Conservation (phyloP, 75 land plant genomes). For the Larix kaempferi region DNA sequence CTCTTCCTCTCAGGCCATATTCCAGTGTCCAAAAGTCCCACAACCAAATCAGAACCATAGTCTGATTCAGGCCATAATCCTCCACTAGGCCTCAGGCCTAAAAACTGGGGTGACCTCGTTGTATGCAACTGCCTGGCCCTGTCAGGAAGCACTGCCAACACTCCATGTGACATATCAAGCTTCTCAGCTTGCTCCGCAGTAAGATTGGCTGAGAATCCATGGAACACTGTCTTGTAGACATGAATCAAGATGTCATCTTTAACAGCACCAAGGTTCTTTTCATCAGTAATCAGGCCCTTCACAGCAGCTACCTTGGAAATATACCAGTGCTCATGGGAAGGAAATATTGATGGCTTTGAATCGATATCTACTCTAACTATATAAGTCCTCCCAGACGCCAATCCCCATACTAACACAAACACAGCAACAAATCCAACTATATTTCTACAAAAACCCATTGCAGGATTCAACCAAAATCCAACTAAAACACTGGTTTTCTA, state of each 20-base stretch:
- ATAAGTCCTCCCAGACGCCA: not conserved
- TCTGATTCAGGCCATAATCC: constrained; percentile 87
- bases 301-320: not conserved
- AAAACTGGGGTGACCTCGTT: constrained; percentile 90
- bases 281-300: constrained; percentile 1
- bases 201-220: constrained; percentile 75
- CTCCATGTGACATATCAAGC: constrained; percentile 36
- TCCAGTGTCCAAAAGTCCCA: constrained; percentile 90
- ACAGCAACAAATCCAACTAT: not conserved
- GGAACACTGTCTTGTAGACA: constrained; percentile 65
- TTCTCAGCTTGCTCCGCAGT: constrained; percentile 32
- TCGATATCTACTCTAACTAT: not conserved
- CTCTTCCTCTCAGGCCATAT: constrained; percentile 89
- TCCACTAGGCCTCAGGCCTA: constrained; percentile 47
- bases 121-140: constrained; percentile 72
- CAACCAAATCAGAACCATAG: constrained; percentile 78
- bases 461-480: not conserved
- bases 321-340: constrained; percentile 2
- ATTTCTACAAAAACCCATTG: not conserved
- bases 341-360: not conserved
- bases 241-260: constrained; percentile 42
- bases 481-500: not conserved
- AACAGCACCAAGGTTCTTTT: not conserved
- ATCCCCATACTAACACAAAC: not conserved
- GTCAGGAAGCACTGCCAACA: constrained; percentile 66